phyloP scores from a whole-genome alignment of 805 yeast species.

The Monosporozyma yasuniensis region DNA sequence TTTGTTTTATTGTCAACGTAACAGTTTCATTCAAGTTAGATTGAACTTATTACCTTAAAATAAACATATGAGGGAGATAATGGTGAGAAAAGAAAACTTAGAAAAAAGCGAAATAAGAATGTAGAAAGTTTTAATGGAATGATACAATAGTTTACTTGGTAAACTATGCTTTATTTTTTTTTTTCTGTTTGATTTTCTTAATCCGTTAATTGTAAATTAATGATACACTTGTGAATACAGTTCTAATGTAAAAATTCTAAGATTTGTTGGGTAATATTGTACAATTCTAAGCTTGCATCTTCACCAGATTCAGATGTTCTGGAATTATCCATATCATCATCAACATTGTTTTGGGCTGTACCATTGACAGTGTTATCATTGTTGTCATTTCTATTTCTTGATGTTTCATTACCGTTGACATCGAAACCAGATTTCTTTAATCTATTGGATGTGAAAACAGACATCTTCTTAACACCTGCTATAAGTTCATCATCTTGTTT shows the following conservation, averaged over 20 bases:
- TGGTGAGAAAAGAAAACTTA: not conserved
- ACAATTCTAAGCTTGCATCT: constrained; percentile 56
- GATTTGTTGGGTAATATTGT: constrained; percentile 59
- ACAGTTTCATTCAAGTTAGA: not conserved
- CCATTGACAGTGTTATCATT: constrained; percentile 12
- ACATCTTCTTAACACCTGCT: constrained; percentile 43
- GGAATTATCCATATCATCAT: constrained; percentile 17
- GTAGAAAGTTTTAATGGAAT: not conserved
- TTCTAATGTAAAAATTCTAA: constrained; percentile 36
- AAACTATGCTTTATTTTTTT: not conserved
- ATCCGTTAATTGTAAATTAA: not conserved
- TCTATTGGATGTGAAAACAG: constrained; percentile 29
- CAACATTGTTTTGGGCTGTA: constrained; percentile 10
- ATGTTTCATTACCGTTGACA: constrained; percentile 10
- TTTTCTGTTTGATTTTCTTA: not conserved
- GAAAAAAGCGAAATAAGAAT: not conserved
- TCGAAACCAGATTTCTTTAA: constrained; percentile 24
- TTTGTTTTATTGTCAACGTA: not conserved
- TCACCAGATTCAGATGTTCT: constrained; percentile 37
- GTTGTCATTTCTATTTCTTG: constrained; percentile 10
- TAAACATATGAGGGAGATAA: not conserved
- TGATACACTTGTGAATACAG: not conserved
- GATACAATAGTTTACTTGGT: not conserved
- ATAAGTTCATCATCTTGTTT: constrained; percentile 47
- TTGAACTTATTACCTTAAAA: not conserved